Evolutionary conservation across 768 basidiomycete species (phyloP).

Genomic region (Tulasnella sp.): DNA sequence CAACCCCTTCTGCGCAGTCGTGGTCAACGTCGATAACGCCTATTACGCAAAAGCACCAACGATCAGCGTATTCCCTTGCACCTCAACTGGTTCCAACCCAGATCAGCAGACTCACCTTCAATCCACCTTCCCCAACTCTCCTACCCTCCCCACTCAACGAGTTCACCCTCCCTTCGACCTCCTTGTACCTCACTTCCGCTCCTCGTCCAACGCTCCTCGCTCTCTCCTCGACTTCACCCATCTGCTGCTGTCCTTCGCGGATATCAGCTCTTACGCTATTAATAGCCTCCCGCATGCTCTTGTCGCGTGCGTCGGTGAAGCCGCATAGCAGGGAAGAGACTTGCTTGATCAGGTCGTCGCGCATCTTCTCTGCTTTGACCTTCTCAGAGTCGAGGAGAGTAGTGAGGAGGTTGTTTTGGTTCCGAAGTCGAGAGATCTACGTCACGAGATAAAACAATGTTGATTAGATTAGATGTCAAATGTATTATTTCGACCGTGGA

Average conservation of each 20-base stretch:
- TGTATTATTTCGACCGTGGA: background rate
- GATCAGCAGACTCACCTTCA: background rate
- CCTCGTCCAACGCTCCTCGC: constrained; percentile 1
- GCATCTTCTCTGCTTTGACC: constrained; percentile 59
- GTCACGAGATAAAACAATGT: constrained; percentile 28
- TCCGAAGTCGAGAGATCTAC: constrained; percentile 53
- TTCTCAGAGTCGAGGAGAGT: constrained; percentile 64
- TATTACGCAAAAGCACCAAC: background rate
- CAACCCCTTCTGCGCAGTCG: constrained; percentile 17
- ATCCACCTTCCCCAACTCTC: constrained; percentile 49
- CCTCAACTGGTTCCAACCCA: background rate
- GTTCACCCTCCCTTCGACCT: constrained; percentile 41
- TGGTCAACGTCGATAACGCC: constrained; percentile 13
- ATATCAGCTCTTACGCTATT: constrained; percentile 54
- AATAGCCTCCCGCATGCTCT: constrained; percentile 57
- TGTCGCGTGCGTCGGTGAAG: constrained; percentile 65
- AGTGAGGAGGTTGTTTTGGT: constrained; percentile 64
- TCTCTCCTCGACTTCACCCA: constrained; percentile 33
- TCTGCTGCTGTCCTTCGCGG: constrained; percentile 48
- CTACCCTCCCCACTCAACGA: constrained; percentile 50
- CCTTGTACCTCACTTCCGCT: constrained; percentile 36
- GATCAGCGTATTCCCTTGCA: background rate
- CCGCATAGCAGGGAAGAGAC: constrained; percentile 67
- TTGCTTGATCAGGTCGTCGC: constrained; percentile 68
- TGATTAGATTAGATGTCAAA: constrained; percentile 52